Percentiles rank a stretch among this genome's conserved stretches.
These are phyloP conservation scores for Cladorrhinum sp. DNA, from an alignment of 2,329 filamentous ascomycete species.

Conservation along the genomic window DNA sequence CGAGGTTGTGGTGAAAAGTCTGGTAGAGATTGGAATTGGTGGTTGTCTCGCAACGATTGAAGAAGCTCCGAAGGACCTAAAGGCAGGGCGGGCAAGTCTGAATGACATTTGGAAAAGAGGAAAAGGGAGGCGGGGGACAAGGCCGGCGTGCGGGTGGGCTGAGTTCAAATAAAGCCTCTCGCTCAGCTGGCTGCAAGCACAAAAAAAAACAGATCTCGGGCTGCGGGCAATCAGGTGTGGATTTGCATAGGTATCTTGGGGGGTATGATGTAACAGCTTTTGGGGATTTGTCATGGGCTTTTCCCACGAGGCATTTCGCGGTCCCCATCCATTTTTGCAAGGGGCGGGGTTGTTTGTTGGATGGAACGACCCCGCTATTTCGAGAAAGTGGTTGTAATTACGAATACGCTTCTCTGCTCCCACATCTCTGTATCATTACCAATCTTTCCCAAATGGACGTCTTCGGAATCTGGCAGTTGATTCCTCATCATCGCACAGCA, in stretches of 20 bases:
- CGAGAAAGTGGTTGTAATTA: background rate
- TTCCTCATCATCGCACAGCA: background rate
- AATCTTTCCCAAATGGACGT: background rate
- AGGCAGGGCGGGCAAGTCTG: constrained; percentile 19
- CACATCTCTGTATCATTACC: too few species aligned
- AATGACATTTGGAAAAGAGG: constrained; percentile 15
- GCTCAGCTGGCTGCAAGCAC: background rate
- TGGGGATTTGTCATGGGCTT: background rate
- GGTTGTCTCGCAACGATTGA: constrained; percentile 4
- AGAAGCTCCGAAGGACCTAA: constrained; percentile 17
- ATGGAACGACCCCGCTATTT: background rate
- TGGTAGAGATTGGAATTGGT: constrained; percentile 25
- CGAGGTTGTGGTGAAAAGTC: constrained; percentile 37
- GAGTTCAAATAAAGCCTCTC: background rate
- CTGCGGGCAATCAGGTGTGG: too few species aligned
- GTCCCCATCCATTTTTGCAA: background rate
- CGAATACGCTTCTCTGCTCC: too few species aligned
- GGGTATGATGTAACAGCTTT: background rate
- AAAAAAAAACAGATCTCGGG: background rate
- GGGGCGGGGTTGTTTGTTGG: background rate
- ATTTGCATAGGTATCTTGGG: too few species aligned
- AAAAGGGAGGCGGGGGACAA: constrained; percentile 4
- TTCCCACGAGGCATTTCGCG: background rate
- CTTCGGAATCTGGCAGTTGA: background rate
- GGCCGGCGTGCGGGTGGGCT: background rate